A percentile compares a stretch with the other conserved stretches of the same genome.
Evolutionary conservation across 2,329 filamentous ascomycete genomes (phyloP).

Genomic region (Fonsecaea pugnacius): DNA sequence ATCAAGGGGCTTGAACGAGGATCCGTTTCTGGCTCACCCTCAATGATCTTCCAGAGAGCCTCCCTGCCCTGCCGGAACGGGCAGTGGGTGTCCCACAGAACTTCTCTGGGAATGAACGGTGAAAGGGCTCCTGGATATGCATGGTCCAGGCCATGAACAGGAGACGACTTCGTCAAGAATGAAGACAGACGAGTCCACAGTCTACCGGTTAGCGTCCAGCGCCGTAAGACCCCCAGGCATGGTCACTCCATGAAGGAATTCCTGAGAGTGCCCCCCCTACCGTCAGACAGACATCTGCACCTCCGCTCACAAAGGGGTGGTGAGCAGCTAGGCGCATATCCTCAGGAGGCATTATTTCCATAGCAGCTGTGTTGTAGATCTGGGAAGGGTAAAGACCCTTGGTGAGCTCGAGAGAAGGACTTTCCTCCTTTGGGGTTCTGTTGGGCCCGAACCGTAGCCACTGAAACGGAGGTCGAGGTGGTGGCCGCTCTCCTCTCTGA

Average conservation of each 20-base stretch:
- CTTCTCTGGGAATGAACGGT: background rate
- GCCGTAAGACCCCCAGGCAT: background rate
- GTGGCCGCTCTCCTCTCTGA: background rate
- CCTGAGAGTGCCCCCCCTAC: background rate
- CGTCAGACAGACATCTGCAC: background rate
- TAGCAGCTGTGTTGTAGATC: background rate
- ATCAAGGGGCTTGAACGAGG: background rate
- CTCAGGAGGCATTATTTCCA: background rate
- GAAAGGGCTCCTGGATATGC: too few species aligned
- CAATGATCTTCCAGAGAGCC: background rate
- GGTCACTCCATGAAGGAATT: background rate
- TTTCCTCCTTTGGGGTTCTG: background rate
- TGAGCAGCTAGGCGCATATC: background rate
- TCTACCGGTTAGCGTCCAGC: background rate
- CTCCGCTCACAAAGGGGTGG: background rate
- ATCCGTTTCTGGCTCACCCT: background rate
- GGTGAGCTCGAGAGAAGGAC: background rate
- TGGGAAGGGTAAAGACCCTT: background rate
- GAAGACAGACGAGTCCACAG: background rate
- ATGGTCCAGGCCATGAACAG: background rate
- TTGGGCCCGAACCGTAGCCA: background rate
- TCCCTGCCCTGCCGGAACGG: too few species aligned
- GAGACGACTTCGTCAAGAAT: background rate
- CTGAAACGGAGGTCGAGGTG: background rate
- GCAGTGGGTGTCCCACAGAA: background rate